phyloP scores from a whole-genome alignment of 2,329 filamentous ascomycete species.

The Trichophyton equinum region DNA sequence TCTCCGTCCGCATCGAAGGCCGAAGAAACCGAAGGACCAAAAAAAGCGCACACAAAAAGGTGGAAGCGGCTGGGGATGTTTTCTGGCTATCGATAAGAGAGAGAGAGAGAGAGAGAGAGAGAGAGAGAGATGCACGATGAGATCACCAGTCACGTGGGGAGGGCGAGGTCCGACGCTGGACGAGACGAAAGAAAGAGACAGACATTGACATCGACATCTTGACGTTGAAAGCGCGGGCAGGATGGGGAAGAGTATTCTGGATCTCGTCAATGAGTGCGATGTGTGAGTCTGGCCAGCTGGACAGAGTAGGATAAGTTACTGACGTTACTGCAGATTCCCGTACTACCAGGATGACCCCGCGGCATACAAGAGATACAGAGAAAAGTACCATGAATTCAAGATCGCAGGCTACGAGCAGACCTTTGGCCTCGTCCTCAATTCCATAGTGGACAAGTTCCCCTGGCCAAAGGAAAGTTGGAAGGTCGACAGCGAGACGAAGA shows the following conservation, averaged over 20 bases:
- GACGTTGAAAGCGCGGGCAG: neutral
- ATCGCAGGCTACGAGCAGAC: constrained; percentile 52
- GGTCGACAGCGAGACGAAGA: constrained; percentile 48
- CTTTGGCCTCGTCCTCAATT: constrained; percentile 48
- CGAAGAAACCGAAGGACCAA: neutral
- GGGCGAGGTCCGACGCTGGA: neutral
- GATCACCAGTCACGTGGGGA: neutral
- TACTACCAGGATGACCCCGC: constrained; percentile 52
- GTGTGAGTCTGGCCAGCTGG: constrained; percentile 31
- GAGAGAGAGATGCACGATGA: neutral
- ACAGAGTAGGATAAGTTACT: neutral
- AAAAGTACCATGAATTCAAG: constrained; percentile 51
- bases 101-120: no score
- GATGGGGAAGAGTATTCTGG: constrained; percentile 25
- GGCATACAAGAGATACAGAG: constrained; percentile 42
- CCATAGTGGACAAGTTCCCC: constrained; percentile 30
- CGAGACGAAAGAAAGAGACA: neutral
- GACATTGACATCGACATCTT: neutral
- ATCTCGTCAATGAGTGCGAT: constrained; percentile 44
- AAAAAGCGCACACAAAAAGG: neutral
- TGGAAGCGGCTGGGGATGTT: neutral
- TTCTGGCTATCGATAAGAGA: neutral
- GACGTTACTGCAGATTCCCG: constrained; percentile 51
- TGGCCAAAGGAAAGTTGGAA: constrained; percentile 46
- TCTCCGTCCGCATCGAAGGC: neutral